Percentiles rank a stretch among this genome's conserved stretches.
These are phyloP conservation scores for Colletotrichum musae DNA, from an alignment of 2,329 filamentous ascomycete species.

Conservation along the genomic window DNA sequence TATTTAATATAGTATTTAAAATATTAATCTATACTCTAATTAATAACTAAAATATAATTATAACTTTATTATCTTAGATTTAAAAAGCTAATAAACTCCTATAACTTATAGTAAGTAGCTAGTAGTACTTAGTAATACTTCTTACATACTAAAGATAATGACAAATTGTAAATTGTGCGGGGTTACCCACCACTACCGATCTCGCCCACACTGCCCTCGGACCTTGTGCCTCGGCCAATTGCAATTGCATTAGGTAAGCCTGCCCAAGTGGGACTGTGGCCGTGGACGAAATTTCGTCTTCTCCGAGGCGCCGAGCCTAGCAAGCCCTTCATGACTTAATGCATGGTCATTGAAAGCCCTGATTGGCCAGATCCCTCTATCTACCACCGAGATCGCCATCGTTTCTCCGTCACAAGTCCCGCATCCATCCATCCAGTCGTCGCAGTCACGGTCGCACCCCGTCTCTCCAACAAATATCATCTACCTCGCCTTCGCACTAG, in stretches of 20 bases:
- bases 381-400: conserved; percentile 43
- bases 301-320: conserved; percentile 42
- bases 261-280: conserved; percentile 1
- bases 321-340: conserved; percentile 38
- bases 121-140: too few relatives aligned
- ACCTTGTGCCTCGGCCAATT: not conserved
- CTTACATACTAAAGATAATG: too few relatives aligned
- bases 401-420: conserved; percentile 43
- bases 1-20: too few relatives aligned
- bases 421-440: conserved; percentile 29
- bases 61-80: too few relatives aligned
- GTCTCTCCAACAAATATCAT: conserved; percentile 20
- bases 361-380: conserved; percentile 31
- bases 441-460: not conserved
- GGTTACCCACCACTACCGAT: too few relatives aligned
- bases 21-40: too few relatives aligned
- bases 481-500: conserved; percentile 35
- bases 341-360: conserved; percentile 36
- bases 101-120: too few relatives aligned
- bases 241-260: conserved; percentile 17
- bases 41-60: too few relatives aligned
- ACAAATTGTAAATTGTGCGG: conserved; percentile 26
- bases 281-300: conserved; percentile 35
- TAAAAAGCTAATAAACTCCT: too few relatives aligned
- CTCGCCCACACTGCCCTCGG: too few relatives aligned